These are phyloP conservation scores for Antitrichia curtipendula DNA, from an alignment of 225 moss, liverwort and hornwort genomes.

Conservation along the genomic window DNA sequence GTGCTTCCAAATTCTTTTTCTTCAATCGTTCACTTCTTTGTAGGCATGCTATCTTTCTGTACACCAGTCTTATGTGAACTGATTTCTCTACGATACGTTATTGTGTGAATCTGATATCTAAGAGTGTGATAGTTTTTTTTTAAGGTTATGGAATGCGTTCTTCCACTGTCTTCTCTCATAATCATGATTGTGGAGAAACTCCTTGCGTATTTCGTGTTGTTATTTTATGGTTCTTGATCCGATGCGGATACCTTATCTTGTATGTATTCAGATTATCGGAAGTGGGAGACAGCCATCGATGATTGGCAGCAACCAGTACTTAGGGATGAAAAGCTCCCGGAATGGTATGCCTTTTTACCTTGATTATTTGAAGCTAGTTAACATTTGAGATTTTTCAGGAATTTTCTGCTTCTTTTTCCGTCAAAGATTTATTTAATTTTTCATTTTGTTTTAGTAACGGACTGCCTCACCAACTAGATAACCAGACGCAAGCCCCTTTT, in stretches of 20 bases:
- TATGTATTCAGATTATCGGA: slow-evolving; percentile 65
- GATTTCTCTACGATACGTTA: not conserved
- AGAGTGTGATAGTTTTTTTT: not conserved
- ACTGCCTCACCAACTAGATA: not conserved
- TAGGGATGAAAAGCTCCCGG: slow-evolving; percentile 72
- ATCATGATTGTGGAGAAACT: not conserved
- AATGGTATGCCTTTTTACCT: slow-evolving; percentile 51
- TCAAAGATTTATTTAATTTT: not conserved
- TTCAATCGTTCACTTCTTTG: not conserved
- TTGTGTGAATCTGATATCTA: not conserved
- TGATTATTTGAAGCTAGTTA: not conserved
- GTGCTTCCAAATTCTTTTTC: not conserved
- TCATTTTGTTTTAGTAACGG: not conserved
- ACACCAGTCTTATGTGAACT: not conserved
- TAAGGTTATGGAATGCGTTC: not conserved
- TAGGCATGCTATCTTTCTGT: not conserved
- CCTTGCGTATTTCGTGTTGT: not conserved
- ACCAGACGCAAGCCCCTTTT: not conserved
- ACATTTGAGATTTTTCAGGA: not conserved
- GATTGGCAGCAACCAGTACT: slow-evolving; percentile 81
- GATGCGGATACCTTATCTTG: not conserved
- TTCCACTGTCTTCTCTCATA: not conserved
- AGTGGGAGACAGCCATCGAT: slow-evolving; percentile 94
- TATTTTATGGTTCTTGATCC: not conserved
- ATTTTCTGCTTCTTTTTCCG: not conserved